phyloP scores from a whole-genome alignment of 768 basidiomycete genomes.

The Lactarius deliciosus region DNA sequence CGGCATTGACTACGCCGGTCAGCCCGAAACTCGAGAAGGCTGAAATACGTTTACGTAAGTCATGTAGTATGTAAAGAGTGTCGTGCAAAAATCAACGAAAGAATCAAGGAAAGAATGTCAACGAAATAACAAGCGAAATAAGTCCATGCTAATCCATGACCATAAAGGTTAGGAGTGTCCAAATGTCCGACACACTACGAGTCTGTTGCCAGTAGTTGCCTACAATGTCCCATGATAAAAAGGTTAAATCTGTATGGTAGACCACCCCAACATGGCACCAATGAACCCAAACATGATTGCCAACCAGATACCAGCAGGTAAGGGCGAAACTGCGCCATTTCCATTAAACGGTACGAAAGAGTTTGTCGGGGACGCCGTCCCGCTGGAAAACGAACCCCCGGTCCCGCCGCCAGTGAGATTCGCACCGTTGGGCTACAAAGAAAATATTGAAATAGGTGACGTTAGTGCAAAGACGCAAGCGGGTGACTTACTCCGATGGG shows the following conservation, averaged over 20 bases:
- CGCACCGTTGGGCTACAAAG: conserved; percentile 57
- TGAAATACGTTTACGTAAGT: neutral
- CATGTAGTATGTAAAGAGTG: neutral
- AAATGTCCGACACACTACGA: neutral
- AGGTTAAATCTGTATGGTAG: conserved; percentile 3
- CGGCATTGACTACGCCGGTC: conserved; percentile 13
- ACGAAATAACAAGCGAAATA: neutral
- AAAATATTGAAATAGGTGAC: conserved; percentile 14
- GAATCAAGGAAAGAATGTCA: no score
- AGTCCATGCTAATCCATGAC: neutral
- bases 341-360: conserved; percentile 28
- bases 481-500: conserved; percentile 57
- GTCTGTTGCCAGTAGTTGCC: neutral
- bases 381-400: conserved; percentile 54
- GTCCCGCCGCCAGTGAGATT: conserved; percentile 61
- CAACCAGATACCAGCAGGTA: conserved; percentile 19
- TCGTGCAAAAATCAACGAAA: neutral
- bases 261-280: conserved; percentile 15
- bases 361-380: conserved; percentile 10
- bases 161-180: neutral
- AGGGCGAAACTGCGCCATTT: conserved; percentile 17
- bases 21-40: neutral
- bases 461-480: conserved; percentile 10
- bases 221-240: neutral
- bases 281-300: conserved; percentile 15